phyloP scores from a whole-genome alignment of 129 eudicot genomes.

The Dittrichia graveolens region DNA sequence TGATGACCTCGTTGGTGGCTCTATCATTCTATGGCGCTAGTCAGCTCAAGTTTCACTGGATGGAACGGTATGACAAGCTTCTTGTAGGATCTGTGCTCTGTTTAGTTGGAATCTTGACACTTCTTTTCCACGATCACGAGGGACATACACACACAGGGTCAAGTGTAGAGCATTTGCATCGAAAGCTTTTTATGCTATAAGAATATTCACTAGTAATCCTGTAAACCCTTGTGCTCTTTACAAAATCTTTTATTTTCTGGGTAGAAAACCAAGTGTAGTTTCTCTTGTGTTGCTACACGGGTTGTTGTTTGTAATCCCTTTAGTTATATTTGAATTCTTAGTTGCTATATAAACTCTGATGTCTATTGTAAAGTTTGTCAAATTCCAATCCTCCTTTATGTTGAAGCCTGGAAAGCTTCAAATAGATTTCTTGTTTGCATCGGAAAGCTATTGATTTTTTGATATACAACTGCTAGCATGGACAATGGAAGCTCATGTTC shows the following conservation, averaged over 20 bases:
- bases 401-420: neutral
- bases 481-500: neutral
- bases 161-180: slow-evolving; percentile 44
- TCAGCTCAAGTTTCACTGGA: slow-evolving; percentile 94
- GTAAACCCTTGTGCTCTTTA: slow-evolving; percentile 18
- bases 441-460: neutral
- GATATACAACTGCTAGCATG: neutral
- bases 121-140: slow-evolving; percentile 74
- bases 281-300: slow-evolving; percentile 13
- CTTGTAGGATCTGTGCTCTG: slow-evolving; percentile 95
- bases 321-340: slow-evolving; percentile 20
- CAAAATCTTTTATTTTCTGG: slow-evolving; percentile 1
- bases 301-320: slow-evolving; percentile 27
- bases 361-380: slow-evolving; percentile 33
- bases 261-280: neutral
- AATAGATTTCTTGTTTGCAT: slow-evolving; percentile 10
- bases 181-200: slow-evolving; percentile 60
- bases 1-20: slow-evolving; percentile 98
- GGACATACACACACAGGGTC: slow-evolving; percentile 31
- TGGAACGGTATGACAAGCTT: slow-evolving; percentile 97
- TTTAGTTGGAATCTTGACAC: slow-evolving; percentile 89
- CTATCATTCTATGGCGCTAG: slow-evolving; percentile 96
- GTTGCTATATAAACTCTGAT: slow-evolving; percentile 28
- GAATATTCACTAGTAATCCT: slow-evolving; percentile 3
- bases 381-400: slow-evolving; percentile 12